Evolutionary conservation across 2,329 filamentous ascomycete species (phyloP).

Genomic region (Xylariales sp.): DNA sequence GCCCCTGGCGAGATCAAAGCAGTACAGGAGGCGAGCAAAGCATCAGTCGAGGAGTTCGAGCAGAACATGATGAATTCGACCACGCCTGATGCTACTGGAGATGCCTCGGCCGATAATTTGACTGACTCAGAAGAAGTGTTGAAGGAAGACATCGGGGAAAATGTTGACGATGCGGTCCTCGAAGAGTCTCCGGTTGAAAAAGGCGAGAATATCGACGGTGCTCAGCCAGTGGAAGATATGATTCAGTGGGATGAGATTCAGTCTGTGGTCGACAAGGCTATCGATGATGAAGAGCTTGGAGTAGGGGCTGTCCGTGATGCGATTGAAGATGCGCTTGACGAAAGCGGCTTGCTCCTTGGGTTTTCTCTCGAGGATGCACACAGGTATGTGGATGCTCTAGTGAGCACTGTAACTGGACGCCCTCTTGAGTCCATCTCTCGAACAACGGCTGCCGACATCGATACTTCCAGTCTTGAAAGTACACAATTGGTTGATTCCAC

Average conservation of each 20-base stretch:
- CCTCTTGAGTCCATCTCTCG: conserved; percentile 10
- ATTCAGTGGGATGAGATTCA: conserved; percentile 51
- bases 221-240: conserved; percentile 23
- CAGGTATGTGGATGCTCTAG: conserved; percentile 44
- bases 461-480: too few species aligned
- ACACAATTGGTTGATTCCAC: conserved; percentile 4
- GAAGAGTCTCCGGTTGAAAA: too few species aligned
- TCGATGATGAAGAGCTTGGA: conserved; percentile 53
- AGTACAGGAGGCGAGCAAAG: conserved; percentile 67
- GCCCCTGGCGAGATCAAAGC: conserved; percentile 63
- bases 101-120: conserved; percentile 17
- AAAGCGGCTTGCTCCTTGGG: conserved; percentile 46
- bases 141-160: conserved; percentile 15
- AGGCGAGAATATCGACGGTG: too few species aligned
- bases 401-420: conserved; percentile 40
- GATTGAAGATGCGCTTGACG: conserved; percentile 49
- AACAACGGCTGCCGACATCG: background rate
- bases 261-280: conserved; percentile 49
- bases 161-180: conserved; percentile 11
- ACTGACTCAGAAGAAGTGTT: conserved; percentile 18
- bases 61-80: conserved; percentile 30
- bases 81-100: conserved; percentile 10
- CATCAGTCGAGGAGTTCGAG: conserved; percentile 66
- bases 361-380: conserved; percentile 41
- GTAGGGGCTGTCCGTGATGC: conserved; percentile 47